Evolutionary conservation across 2,329 filamentous ascomycete genomes (phyloP).

Genomic region (Daldinia sp.): DNA sequence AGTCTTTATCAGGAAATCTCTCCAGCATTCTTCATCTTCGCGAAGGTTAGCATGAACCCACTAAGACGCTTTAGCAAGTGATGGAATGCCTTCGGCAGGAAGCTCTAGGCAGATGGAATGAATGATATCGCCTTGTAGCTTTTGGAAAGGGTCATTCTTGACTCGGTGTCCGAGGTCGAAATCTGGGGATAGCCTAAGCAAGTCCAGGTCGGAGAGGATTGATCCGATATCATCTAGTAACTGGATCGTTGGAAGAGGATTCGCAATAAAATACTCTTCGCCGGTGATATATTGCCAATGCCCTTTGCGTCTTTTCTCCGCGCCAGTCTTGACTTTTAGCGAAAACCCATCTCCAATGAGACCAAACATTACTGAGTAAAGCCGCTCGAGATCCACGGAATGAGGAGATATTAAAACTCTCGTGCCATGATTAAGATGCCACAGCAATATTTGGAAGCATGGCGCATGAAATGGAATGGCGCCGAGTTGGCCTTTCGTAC

Average conservation of each 20-base stretch:
- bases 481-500: not conserved
- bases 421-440: no score
- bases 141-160: conserved; percentile 8
- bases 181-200: not conserved
- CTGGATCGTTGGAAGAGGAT: not conserved
- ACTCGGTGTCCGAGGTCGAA: conserved; percentile 7
- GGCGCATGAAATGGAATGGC: conserved; percentile 17
- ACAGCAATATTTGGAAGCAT: conserved; percentile 16
- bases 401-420: no score
- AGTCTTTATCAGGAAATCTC: not conserved
- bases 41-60: conserved; percentile 1
- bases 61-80: conserved; percentile 6
- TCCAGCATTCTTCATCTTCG: conserved; percentile 7
- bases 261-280: conserved; percentile 16
- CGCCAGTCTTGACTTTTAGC: not conserved
- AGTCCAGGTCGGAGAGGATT: not conserved
- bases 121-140: not conserved
- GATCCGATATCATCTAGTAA: not conserved
- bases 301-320: not conserved
- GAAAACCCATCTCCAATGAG: not conserved
- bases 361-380: not conserved
- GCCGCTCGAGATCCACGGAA: not conserved
- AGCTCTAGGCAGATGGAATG: conserved; percentile 2
- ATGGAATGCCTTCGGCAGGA: not conserved
- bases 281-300: conserved; percentile 1